Evolutionary conservation across 139 green algal genomes (phyloP).

Genomic region (Coccomyxa sp.): DNA sequence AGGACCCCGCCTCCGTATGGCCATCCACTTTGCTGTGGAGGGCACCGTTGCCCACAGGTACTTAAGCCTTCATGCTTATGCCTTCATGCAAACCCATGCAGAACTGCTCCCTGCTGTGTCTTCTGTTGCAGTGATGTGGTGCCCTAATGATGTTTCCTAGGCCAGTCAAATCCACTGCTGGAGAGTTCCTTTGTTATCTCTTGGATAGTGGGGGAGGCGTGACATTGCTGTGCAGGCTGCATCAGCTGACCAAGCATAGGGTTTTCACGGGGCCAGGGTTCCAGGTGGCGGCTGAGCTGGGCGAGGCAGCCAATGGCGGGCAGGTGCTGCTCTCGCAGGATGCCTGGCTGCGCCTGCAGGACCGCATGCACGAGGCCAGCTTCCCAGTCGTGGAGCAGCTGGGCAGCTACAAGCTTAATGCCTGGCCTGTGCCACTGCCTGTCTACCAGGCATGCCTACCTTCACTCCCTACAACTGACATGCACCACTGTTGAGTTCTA

Average conservation of each 20-base stretch:
- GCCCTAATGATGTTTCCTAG: too few relatives aligned
- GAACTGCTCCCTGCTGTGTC: too few relatives aligned
- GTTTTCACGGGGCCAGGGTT: conserved; percentile 73
- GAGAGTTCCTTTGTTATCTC: too few relatives aligned
- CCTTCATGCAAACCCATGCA: too few relatives aligned
- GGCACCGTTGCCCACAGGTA: conserved; percentile 59
- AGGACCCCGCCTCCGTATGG: conserved; percentile 81
- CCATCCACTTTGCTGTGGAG: conserved; percentile 71
- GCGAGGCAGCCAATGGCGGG: conserved; percentile 60
- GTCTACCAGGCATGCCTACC: conserved; percentile 45
- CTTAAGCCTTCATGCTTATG: too few relatives aligned
- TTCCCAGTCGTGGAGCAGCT: conserved; percentile 76
- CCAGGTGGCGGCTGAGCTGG: conserved; percentile 52
- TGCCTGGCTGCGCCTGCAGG: conserved; percentile 50
- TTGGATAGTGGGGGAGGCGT: too few relatives aligned
- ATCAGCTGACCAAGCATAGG: conserved; percentile 64
- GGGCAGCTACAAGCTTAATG: conserved; percentile 56
- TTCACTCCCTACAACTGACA: background rate
- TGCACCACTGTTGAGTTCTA: too few relatives aligned
- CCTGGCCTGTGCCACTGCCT: conserved; percentile 40
- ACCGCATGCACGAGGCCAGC: conserved; percentile 53
- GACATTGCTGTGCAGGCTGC: conserved; percentile 37
- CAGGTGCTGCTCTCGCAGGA: conserved; percentile 71
- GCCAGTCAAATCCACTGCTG: too few relatives aligned
- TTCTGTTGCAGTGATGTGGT: too few relatives aligned